Evolutionary conservation across 345 rosid genomes (phyloP), one percentile per base, ranked within the genome.

Genomic region (Lepidium africanum): DNA sequence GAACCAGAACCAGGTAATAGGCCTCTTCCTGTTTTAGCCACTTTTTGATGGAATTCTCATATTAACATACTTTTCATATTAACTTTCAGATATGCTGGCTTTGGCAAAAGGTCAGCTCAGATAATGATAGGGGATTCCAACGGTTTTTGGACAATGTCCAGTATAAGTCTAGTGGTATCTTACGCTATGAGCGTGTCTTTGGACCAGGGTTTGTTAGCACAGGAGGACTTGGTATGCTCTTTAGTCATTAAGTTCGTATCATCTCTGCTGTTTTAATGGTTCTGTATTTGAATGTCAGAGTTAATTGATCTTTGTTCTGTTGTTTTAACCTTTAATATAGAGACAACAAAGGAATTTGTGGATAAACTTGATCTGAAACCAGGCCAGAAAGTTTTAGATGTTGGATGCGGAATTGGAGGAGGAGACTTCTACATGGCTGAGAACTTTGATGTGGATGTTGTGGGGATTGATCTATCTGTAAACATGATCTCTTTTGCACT

Each of bases 341-440:
- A 89, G 67, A 95, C 97, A 45, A 95, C 99, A 5, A 91, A 87
- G 78, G 99, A 95, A 72, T 91, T 91, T 80, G 97, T 91, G 74
- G 87, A 64, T 39, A 87, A 63, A 81, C 83, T 95, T 75, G 88
- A 89, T 66, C 94, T 95, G 36, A 89, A 81, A 72, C 91, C 96
- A 8, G 93, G 97, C 38, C 96, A 91, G 80, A 95, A 89, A 79
- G 96, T 95, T 65, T 82, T 95, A 6, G 99, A 95, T 74, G 97
- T 91, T 75, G 99, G 99, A 58, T 91, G 99, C 35, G 99, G 99
- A 65, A 95, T 91, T 5, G 99, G 99, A 9, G 99, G 99, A 78
- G 97, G 99, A 21, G 96, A 89, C 81, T 95, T 95, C 79, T 95
- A 89, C 89, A 95, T 91, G 96, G 97, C 99, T 53, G 86, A 91